These are phyloP conservation scores for Piloderma croceum DNA, from an alignment of 768 basidiomycete genomes.

Conservation along the genomic window DNA sequence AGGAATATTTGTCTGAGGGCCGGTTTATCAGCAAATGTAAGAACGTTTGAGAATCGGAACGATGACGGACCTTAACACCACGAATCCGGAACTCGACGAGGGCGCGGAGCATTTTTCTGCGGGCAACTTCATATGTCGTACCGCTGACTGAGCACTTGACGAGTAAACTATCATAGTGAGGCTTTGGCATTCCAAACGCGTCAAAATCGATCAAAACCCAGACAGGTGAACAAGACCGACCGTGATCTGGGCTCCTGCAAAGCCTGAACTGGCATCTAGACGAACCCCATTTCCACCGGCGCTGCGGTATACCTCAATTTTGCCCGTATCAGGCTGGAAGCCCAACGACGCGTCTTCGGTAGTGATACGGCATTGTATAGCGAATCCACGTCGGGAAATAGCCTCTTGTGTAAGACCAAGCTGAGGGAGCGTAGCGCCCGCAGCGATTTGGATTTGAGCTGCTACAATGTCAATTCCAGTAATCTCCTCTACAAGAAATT, in stretches of 20 bases:
- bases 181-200: too few species aligned
- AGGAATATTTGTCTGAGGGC: slow-evolving; percentile 87
- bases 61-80: slow-evolving; percentile 78
- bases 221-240: slow-evolving; percentile 38
- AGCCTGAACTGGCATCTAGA: slow-evolving; percentile 93
- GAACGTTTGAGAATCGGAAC: neutral
- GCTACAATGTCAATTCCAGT: slow-evolving; percentile 99
- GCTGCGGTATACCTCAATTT: slow-evolving; percentile 98
- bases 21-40: too few species aligned
- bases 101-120: slow-evolving; percentile 98
- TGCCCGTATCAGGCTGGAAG: slow-evolving; percentile 99
- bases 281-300: slow-evolving; percentile 99
- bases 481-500: slow-evolving; percentile 77
- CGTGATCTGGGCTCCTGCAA: slow-evolving; percentile 98
- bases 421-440: slow-evolving; percentile 91
- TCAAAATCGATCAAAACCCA: too few species aligned
- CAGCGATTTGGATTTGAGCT: slow-evolving; percentile 99
- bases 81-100: slow-evolving; percentile 99
- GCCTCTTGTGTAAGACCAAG: slow-evolving; percentile 95
- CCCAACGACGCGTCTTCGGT: slow-evolving; percentile 89
- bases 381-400: slow-evolving; percentile 92
- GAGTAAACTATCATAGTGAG: slow-evolving; percentile 95
- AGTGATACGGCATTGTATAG: slow-evolving; percentile 97
- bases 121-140: slow-evolving; percentile 96
- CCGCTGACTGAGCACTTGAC: slow-evolving; percentile 96